Evolutionary conservation across 2,329 filamentous ascomycete genomes (phyloP), one percentile per base, ranked within the genome.

Genomic region (Coniochaeta ligniaria): DNA sequence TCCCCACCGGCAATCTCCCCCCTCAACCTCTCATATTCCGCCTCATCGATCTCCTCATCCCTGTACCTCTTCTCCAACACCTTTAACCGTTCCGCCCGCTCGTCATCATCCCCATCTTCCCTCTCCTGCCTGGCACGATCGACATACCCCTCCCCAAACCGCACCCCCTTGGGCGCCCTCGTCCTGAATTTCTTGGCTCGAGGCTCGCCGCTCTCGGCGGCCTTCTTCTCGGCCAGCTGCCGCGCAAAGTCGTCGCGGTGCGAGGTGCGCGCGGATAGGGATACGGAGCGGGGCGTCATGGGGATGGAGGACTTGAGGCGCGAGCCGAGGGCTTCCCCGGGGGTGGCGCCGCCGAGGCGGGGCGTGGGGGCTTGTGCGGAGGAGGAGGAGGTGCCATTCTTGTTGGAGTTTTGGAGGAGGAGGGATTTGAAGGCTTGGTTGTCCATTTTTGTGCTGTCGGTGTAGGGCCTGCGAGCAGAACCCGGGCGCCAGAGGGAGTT

Each of bases 371-470:
- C 9, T 31, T 77, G 81, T 79, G 83, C 73, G 71, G 74, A 75
- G 66, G 74, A 62, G 63, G 67, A 60, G 20, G 72, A 67, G 33
- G 74, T 63, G 20, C 31, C 28, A 52, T 52, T 52, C 47, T 52
- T 52, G 62, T 78, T 79, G 16, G 38, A 70, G 62, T 79, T 80
- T 45, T 74, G 73, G 54, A 87, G 79, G 24, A 96, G 75, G 7
- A 98, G 83, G 65, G 89, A 89, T 60, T 95, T 89, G 70, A 99
- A 99, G 69, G 97, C 91, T 50, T 92, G 86, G 80, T 98, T 98
- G 73, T 98, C 96, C 95, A 99, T 98, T 6, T 58, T 59, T 36
- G 7, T 31, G 28, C 28, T 31, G 28, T n/a, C 28, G 28, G 5
- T 31, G 35, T 9, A 36, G 8, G 35, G 35, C 35, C 35, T 36